Conservation (phyloP, 2,329 filamentous ascomycete genomes). For the Trichoderma koningii region DNA sequence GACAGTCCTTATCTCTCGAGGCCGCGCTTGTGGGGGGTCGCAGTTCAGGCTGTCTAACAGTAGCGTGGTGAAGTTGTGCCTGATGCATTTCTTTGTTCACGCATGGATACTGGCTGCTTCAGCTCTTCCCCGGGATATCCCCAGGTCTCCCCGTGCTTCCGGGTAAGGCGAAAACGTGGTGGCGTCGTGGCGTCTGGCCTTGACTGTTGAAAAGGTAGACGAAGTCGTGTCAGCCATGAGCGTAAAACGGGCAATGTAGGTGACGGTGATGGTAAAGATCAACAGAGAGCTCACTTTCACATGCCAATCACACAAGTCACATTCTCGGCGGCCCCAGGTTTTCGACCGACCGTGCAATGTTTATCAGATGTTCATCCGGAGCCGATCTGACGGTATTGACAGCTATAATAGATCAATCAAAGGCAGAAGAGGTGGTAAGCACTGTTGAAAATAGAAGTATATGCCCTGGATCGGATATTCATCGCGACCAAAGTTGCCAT, state of each 20-base stretch:
- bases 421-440: not conserved
- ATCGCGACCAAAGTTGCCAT: too few species aligned
- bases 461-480: too few species aligned
- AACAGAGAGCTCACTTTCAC: conserved; percentile 7
- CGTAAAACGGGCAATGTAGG: not conserved
- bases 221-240: not conserved
- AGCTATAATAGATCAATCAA: not conserved
- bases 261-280: not conserved
- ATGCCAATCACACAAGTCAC: not conserved
- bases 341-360: not conserved
- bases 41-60: not conserved
- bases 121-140: conserved; percentile 6
- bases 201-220: not conserved
- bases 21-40: conserved; percentile 27
- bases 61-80: conserved; percentile 24
- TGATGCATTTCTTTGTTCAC: conserved; percentile 20
- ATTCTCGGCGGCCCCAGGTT: not conserved
- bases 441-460: too few species aligned
- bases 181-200: not conserved
- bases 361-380: not conserved
- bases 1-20: conserved; percentile 37
- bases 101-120: not conserved
- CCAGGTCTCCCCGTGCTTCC: conserved; percentile 18
- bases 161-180: not conserved
- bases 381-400: not conserved